phyloP scores from a whole-genome alignment of 2,329 filamentous ascomycete genomes.

The Blastomyces parvus region DNA sequence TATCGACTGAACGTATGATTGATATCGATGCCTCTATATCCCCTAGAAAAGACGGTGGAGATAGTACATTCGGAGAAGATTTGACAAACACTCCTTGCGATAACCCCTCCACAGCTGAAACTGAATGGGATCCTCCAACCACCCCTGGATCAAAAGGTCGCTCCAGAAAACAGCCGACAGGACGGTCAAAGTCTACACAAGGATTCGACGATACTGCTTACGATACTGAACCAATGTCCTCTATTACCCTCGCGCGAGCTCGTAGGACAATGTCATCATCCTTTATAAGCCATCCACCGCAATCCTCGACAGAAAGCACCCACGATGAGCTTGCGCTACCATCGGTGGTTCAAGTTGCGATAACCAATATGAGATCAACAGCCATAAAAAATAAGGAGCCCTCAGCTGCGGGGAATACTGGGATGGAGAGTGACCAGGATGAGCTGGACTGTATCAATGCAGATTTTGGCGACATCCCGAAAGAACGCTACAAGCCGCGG shows the following conservation, averaged over 20 bases:
- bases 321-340: conserved; percentile 24
- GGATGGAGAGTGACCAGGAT: conserved; percentile 10
- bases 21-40: not conserved
- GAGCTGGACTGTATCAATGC: conserved; percentile 14
- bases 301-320: conserved; percentile 18
- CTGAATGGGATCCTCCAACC: not conserved
- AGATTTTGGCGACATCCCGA: conserved; percentile 26
- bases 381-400: not conserved
- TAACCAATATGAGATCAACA: conserved; percentile 5
- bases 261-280: conserved; percentile 11
- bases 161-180: conserved; percentile 10
- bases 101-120: not conserved
- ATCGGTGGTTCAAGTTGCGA: conserved; percentile 15
- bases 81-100: not conserved
- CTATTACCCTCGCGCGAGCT: conserved; percentile 21
- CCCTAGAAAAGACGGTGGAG: not conserved
- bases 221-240: conserved; percentile 34
- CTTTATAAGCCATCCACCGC: conserved; percentile 10
- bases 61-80: not conserved
- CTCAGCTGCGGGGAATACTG: not conserved
- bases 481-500: conserved; percentile 32
- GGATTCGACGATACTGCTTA: conserved; percentile 26
- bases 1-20: not conserved
- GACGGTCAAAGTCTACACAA: conserved; percentile 23
- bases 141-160: not conserved